Evolutionary conservation across 169 alveolate genomes (phyloP).

Genomic region (Plasmodium falciparum): DNA sequence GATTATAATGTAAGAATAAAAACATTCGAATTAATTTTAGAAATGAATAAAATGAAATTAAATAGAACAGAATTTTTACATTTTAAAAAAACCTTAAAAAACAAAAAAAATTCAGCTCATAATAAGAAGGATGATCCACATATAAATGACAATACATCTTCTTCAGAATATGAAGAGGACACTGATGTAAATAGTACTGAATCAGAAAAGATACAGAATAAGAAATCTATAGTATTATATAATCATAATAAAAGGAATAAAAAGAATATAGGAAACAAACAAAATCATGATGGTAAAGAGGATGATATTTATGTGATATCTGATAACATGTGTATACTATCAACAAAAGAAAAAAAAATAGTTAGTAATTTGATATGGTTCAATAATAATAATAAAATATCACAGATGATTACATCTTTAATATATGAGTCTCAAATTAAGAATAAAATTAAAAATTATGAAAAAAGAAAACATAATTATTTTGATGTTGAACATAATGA

Average conservation of each 20-base stretch:
- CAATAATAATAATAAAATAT: constrained; percentile 64
- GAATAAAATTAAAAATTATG: constrained; percentile 38
- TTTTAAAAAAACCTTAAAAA: constrained; percentile 20
- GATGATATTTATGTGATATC: not conserved
- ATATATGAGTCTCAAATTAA: constrained; percentile 72
- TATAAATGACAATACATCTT: not conserved
- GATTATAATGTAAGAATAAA: constrained; percentile 66
- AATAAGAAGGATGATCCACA: not conserved
- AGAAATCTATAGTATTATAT: too few relatives aligned
- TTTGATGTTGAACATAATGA: constrained; percentile 66
- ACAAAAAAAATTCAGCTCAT: not conserved
- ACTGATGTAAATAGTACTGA: not conserved
- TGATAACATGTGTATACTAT: constrained; percentile 18
- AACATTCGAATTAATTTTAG: constrained; percentile 64
- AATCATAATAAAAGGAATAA: too few relatives aligned
- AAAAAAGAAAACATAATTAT: constrained; percentile 44
- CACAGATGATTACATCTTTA: constrained; percentile 41
- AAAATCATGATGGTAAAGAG: not conserved
- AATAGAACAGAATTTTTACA: constrained; percentile 22
- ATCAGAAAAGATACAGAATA: not conserved
- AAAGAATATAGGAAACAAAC: not conserved
- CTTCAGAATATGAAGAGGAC: constrained; percentile 21
- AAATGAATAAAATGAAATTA: constrained; percentile 75
- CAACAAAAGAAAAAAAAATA: constrained; percentile 68
- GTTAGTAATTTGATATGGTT: constrained; percentile 69